Percentiles rank a stretch among this genome's conserved stretches.
Conservation (phyloP, 345 rosid genomes). For the Xanthoceras sorbifolium region DNA sequence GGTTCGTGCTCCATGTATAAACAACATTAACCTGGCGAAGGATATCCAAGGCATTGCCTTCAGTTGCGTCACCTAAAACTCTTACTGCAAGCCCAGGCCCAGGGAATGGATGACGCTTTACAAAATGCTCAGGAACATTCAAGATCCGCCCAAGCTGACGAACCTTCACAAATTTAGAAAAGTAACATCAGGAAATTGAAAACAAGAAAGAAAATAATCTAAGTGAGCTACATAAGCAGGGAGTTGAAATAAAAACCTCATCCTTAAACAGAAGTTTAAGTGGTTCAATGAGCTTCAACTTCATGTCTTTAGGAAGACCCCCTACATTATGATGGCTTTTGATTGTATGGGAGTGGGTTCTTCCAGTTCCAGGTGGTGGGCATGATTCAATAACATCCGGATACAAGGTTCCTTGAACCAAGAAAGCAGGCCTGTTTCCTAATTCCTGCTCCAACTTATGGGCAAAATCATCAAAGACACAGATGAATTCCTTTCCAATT, state of each 20-base stretch:
- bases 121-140: conserved; percentile 77
- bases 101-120: conserved; percentile 97
- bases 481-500: conserved; percentile 88
- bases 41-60: conserved; percentile 85
- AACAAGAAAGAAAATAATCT: neutral
- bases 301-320: conserved; percentile 98
- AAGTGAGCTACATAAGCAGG: neutral
- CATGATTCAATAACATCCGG: conserved; percentile 98
- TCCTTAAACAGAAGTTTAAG: conserved; percentile 94
- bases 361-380: conserved; percentile 96
- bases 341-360: conserved; percentile 90
- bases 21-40: conserved; percentile 69
- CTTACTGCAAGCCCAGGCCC: conserved; percentile 99
- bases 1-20: conserved; percentile 8
- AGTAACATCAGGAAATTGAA: neutral
- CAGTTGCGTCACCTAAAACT: conserved; percentile 89
- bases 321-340: conserved; percentile 99
- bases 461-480: conserved; percentile 78
- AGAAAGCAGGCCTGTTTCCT: conserved; percentile 76
- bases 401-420: conserved; percentile 96
- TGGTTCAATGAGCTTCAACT: conserved; percentile 93
- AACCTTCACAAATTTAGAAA: conserved; percentile 50
- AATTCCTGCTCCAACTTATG: conserved; percentile 71
- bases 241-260: conserved; percentile 54
- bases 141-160: conserved; percentile 87